Conservation (phyloP, 805 yeast genomes). For the Clavispora asparagi region DNA sequence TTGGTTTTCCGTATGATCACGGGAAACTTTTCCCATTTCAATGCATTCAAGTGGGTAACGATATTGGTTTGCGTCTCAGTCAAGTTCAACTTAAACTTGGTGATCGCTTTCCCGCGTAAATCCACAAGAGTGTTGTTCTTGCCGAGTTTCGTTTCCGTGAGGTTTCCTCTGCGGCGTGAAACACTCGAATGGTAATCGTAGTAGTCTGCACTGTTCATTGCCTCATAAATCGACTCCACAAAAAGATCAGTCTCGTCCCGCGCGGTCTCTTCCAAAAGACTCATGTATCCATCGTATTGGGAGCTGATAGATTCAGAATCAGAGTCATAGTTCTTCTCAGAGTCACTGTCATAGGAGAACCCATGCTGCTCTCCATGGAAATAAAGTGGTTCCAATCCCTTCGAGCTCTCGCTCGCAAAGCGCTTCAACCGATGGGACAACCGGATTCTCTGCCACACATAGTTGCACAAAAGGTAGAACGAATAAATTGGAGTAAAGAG, state of each 20-base stretch:
- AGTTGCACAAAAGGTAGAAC: slow-evolving; percentile 45
- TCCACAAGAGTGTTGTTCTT: slow-evolving; percentile 3
- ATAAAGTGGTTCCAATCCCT: slow-evolving; percentile 25
- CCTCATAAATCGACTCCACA: slow-evolving; percentile 59
- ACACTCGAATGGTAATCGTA: slow-evolving; percentile 13
- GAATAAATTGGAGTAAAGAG: slow-evolving; percentile 62
- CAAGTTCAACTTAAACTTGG: slow-evolving; percentile 7
- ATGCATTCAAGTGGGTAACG: slow-evolving; percentile 5
- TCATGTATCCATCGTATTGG: background rate
- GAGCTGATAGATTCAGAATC: slow-evolving; percentile 1
- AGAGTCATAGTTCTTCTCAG: background rate
- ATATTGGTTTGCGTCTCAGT: slow-evolving; percentile 6
- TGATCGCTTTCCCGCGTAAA: slow-evolving; percentile 7
- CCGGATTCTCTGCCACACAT: slow-evolving; percentile 33
- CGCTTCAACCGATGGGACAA: slow-evolving; percentile 22
- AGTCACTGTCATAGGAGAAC: slow-evolving; percentile 6
- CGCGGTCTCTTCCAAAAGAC: slow-evolving; percentile 3
- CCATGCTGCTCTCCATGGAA: background rate
- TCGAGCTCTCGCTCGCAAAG: slow-evolving; percentile 24
- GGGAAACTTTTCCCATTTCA: slow-evolving; percentile 11
- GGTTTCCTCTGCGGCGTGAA: background rate
- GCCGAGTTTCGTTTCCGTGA: background rate
- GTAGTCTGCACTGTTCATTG: slow-evolving; percentile 39
- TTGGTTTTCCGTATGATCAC: slow-evolving; percentile 50
- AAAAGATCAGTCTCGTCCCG: slow-evolving; percentile 60